These are phyloP conservation scores for Ustulina deusta DNA, from an alignment of 2,329 filamentous ascomycete genomes.

Conservation along the genomic window DNA sequence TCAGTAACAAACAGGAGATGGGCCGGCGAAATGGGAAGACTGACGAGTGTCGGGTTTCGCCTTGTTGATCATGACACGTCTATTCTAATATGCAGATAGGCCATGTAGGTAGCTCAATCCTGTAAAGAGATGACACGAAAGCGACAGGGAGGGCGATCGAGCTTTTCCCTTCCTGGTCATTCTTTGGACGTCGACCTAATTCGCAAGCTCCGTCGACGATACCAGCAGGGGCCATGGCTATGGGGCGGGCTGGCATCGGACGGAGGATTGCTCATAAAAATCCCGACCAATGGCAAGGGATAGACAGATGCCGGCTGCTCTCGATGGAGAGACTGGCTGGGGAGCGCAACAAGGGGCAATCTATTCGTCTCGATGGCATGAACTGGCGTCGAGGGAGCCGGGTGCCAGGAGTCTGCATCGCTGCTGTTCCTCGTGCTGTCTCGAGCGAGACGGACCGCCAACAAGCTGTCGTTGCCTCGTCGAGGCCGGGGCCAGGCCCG, in stretches of 20 bases:
- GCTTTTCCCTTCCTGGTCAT: conserved; percentile 42
- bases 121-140: conserved; percentile 20
- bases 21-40: conserved; percentile 39
- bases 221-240: conserved; percentile 36
- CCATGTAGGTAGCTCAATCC: conserved; percentile 2
- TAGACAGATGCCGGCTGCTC: conserved; percentile 38
- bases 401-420: conserved; percentile 16
- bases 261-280: conserved; percentile 45
- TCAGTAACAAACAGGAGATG: conserved; percentile 38
- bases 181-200: conserved; percentile 34
- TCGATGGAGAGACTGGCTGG: conserved; percentile 24
- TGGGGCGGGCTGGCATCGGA: conserved; percentile 44
- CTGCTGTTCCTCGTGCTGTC: conserved; percentile 28
- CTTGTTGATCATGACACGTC: conserved; percentile 17
- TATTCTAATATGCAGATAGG: conserved; percentile 24
- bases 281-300: conserved; percentile 45
- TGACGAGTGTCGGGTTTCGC: conserved; percentile 22
- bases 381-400: conserved; percentile 27
- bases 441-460: conserved; percentile 46
- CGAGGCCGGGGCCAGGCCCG: conserved; percentile 34
- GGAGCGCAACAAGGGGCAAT: conserved; percentile 36
- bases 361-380: conserved; percentile 36
- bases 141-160: conserved; percentile 24
- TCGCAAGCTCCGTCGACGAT: conserved; percentile 33
- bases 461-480: conserved; percentile 12